These are phyloP conservation scores for Glycine soja DNA, from an alignment of 306 rosid species.

Conservation along the genomic window DNA sequence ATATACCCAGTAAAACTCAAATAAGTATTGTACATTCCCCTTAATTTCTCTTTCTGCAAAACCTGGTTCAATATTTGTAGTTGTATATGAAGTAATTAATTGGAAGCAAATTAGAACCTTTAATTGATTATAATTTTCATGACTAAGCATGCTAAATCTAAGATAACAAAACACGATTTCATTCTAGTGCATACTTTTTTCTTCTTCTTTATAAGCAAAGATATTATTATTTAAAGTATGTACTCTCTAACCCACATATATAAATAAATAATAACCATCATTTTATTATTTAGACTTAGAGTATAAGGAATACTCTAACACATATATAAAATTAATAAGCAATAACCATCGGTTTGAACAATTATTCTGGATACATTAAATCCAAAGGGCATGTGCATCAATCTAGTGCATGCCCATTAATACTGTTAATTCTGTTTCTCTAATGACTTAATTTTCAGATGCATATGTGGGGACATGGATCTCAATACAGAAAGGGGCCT, in stretches of 20 bases:
- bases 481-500: constrained; percentile 69
- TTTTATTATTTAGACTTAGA: neutral
- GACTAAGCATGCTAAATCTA: neutral
- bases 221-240: neutral
- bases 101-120: constrained; percentile 13
- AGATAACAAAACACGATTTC: neutral
- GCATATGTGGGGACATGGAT: constrained; percentile 93
- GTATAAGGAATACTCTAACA: neutral
- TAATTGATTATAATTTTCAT: neutral
- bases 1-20: neutral
- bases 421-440: neutral
- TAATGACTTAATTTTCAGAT: constrained; percentile 52
- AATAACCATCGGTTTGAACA: neutral
- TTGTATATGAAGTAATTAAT: neutral
- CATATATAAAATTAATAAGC: neutral
- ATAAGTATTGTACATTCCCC: constrained; percentile 7
- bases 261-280: neutral
- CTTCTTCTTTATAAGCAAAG: neutral
- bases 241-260: neutral
- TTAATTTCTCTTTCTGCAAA: neutral
- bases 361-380: neutral
- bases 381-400: neutral
- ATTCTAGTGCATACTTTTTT: neutral
- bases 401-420: neutral
- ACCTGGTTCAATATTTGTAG: neutral